Evolutionary conservation across 257 asterid genomes (phyloP), one percentile per base, ranked within the genome.

Genomic region (Plectranthus barbatus): DNA sequence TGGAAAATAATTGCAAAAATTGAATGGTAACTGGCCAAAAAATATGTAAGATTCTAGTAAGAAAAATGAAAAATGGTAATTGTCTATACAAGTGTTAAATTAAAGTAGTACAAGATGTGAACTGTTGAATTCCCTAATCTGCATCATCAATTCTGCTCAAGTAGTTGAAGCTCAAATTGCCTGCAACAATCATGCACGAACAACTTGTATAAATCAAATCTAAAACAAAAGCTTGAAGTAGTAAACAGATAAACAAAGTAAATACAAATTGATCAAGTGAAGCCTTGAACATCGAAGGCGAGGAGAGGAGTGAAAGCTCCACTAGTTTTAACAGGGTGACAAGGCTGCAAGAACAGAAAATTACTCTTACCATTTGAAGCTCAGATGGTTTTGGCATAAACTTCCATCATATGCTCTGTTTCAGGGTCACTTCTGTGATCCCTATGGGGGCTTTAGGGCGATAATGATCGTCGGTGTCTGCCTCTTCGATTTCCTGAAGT

Each of bases 401-500:
- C 19, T 39, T 59, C 65, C 74, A 45, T 37, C 70, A 84, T 20
- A 69, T 51, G 33, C 72, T 81, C 60, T 84, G 86, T 67, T 89
- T 84, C 56, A 92, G 69, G 60, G 77, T 78, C 62, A 88, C 85
- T 40, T 84, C 85, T 8, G 50, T 78, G 67, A 92, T 92, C 68
- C 73, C 77, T 56, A 92, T 87, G 11, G 82, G 89, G 10, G 87
- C 66, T 82, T 89, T 92, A 54, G 99, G 99, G 67, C 74, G 86
- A 79, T 88, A 92, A 73, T 89, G 97, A 64, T 92, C 95, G 33
- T 92, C 99, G 0, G 99, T 92, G 77, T 92, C 97, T 13, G 69
- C 96, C 77, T 92, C 99, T 77, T 92, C 99, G 62, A 92, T 89
- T 81, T 92, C 99, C 99, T 89, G 79, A 56, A 71, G 72, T 10